Evolutionary conservation across 345 rosid genomes (phyloP), one percentile per base, ranked within the genome.

Genomic region (Bruguiera parviflora): DNA sequence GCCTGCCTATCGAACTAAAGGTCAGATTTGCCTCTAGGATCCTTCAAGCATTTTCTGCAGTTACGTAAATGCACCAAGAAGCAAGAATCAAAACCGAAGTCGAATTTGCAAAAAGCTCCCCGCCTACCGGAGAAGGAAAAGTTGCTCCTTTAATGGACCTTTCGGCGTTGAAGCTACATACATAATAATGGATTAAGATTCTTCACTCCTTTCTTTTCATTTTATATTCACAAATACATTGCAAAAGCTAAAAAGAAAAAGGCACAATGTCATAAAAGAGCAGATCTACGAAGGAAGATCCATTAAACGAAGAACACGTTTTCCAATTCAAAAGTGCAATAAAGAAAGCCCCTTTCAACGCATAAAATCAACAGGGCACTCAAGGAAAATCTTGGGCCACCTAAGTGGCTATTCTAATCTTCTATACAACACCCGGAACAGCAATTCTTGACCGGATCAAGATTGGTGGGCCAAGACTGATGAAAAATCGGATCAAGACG

Each of bases 381-480:
- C 53, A 3, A 9, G 52, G 24, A 19, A 66, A 69, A 60, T 49
- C 51, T 35, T 39, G 31, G 24, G 49, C 9, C 73, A 16, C 73
- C 65, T 51, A 61, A 64, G 66, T 25, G 21, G 31, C 32, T 69
- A 43, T 24, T 39, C 35, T 33, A 63, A 63, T 63, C 55, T 20
- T 39, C 62, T 13, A 3, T 32, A 22, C 20, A 63, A 20, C 25
- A 56, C 53, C 37, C 61, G 9, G 9, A 25, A 20, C 56, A 15
- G 21, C 46, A 63, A n/a, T 28, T 19, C n/a, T 67, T 35, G 49
- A 21, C 28, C 77, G 57, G 77, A 73, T 73, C 77, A 67, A 62
- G 72, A 37, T 29, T 28, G 46, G 61, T 53, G 7, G 59, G 43
- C 8, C 33, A 5, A 64, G 18, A 43, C n/a, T 24, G 29, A 64